Evolutionary conservation across 2,329 filamentous ascomycete species (phyloP).

Genomic region (Apiospora aurea): DNA sequence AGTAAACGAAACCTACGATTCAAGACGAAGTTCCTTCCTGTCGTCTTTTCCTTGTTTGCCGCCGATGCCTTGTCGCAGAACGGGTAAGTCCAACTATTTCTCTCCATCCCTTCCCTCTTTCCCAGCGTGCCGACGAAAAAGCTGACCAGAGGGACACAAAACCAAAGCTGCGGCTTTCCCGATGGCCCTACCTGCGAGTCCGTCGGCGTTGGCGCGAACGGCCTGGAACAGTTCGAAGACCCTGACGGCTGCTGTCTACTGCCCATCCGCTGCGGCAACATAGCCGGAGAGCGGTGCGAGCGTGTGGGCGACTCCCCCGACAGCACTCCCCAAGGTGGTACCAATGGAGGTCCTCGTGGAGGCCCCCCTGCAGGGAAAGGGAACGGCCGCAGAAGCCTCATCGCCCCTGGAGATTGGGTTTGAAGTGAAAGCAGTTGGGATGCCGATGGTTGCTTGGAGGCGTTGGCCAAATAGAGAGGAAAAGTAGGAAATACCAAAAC

Average conservation of each 20-base stretch:
- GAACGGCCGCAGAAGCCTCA: not conserved
- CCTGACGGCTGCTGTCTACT: not conserved
- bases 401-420: not conserved
- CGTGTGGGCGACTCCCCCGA: not conserved
- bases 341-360: not conserved
- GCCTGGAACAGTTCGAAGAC: not conserved
- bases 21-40: conserved; percentile 3
- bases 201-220: not conserved
- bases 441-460: not conserved
- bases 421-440: not conserved
- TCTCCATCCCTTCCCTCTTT: not conserved
- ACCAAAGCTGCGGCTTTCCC: not conserved
- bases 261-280: not conserved
- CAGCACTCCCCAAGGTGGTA: not conserved
- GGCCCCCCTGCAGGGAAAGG: not conserved
- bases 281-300: conserved; percentile 3
- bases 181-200: not conserved
- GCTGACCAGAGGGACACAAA: not conserved
- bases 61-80: not conserved
- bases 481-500: not conserved
- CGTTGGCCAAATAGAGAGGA: not conserved
- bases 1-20: not conserved
- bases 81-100: not conserved
- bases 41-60: not conserved
- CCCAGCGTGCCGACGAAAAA: not conserved